phyloP scores from a whole-genome alignment of 225 moss, liverwort and hornwort species.

The Physcomitrium patens region DNA sequence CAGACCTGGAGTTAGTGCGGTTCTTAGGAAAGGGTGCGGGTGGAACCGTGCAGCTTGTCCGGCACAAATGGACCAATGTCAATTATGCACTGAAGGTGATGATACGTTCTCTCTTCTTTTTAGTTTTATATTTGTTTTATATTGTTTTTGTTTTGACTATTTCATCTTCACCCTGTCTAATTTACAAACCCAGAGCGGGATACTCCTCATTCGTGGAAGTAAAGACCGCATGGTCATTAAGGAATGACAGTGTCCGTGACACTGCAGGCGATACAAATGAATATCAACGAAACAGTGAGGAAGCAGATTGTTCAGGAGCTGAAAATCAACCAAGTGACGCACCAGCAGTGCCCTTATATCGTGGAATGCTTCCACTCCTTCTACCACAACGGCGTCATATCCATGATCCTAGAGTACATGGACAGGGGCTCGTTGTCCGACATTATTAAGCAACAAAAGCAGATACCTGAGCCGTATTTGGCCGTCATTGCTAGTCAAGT shows the following conservation, averaged over 20 bases:
- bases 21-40: conserved; percentile 85
- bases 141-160: no score
- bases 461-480: conserved; percentile 75
- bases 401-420: conserved; percentile 85
- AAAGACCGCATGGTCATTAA: background rate
- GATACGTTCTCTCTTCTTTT: background rate
- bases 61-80: conserved; percentile 79
- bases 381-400: conserved; percentile 83
- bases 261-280: conserved; percentile 77
- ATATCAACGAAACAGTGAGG: conserved; percentile 73
- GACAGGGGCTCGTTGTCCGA: conserved; percentile 81
- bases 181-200: background rate
- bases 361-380: conserved; percentile 79
- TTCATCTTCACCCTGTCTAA: no score
- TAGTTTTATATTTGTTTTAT: no score
- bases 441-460: conserved; percentile 64
- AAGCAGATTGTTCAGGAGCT: conserved; percentile 85
- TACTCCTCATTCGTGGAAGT: background rate
- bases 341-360: conserved; percentile 66
- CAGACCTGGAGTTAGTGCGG: conserved; percentile 74
- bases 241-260: conserved; percentile 4
- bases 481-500: conserved; percentile 76
- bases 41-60: conserved; percentile 80
- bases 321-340: conserved; percentile 77
- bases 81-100: conserved; percentile 76